These are phyloP conservation scores for Sarcomyxa edulis DNA, from an alignment of 768 basidiomycete genomes.

Conservation along the genomic window DNA sequence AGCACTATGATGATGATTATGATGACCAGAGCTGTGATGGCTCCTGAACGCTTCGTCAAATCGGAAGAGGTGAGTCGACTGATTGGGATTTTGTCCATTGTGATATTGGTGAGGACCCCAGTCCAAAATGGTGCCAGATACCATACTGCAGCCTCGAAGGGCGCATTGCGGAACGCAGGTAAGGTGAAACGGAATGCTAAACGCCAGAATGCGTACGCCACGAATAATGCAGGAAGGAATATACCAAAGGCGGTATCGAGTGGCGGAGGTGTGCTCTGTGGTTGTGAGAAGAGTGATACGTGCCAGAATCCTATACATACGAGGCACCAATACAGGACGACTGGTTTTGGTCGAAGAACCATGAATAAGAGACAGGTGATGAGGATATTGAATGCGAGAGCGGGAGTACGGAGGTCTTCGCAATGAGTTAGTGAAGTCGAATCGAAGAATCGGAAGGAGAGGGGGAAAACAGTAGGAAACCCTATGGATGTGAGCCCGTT, in stretches of 20 bases:
- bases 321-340: conserved; percentile 71
- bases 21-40: conserved; percentile 61
- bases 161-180: conserved; percentile 60
- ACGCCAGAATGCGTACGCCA: conserved; percentile 77
- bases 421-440: conserved; percentile 54
- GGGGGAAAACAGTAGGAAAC: conserved; percentile 72
- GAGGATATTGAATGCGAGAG: conserved; percentile 69
- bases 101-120: conserved; percentile 70
- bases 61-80: conserved; percentile 69
- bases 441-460: conserved; percentile 55
- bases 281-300: conserved; percentile 73
- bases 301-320: conserved; percentile 88
- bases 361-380: conserved; percentile 66
- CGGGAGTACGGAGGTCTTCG: conserved; percentile 61
- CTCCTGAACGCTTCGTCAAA: conserved; percentile 59
- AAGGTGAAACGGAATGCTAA: conserved; percentile 69
- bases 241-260: conserved; percentile 68
- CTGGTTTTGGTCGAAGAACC: conserved; percentile 63
- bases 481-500: conserved; percentile 67
- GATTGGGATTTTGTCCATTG: conserved; percentile 69
- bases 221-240: conserved; percentile 76
- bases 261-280: conserved; percentile 58
- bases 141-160: conserved; percentile 68
- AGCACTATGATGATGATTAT: conserved; percentile 57
- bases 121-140: conserved; percentile 79